Evolutionary conservation across 192 early-diverging fungal genomes (phyloP).

Genomic region (Rhizoclosmatium globosum): DNA sequence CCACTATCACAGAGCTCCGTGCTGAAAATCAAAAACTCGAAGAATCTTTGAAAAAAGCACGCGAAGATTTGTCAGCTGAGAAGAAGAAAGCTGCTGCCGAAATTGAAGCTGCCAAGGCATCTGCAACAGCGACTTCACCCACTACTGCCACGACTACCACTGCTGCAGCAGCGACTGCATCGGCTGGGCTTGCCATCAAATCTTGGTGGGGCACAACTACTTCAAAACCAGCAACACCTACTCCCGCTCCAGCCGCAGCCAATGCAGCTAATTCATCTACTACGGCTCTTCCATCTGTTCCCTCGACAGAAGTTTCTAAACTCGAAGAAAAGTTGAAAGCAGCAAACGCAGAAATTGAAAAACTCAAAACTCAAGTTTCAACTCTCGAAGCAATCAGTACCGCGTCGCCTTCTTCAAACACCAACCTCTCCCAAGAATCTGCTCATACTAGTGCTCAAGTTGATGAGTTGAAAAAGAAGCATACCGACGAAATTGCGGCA

Average conservation of each 20-base stretch:
- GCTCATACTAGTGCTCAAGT: background rate
- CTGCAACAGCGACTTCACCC: background rate
- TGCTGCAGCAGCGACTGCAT: background rate
- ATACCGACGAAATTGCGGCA: background rate
- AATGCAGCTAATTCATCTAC: background rate
- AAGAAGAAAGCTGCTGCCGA: conserved; percentile 24
- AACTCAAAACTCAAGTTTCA: conserved; percentile 18
- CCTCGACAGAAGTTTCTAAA: conserved; percentile 1
- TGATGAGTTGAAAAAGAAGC: background rate
- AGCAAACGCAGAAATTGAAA: conserved; percentile 31
- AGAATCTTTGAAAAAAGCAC: conserved; percentile 45
- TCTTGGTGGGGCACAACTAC: conserved; percentile 45
- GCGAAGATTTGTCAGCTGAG: conserved; percentile 50
- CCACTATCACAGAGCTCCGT: conserved; percentile 33
- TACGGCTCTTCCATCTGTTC: background rate
- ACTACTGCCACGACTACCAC: background rate
- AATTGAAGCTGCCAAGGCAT: background rate
- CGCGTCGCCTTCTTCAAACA: background rate
- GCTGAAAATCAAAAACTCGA: conserved; percentile 22
- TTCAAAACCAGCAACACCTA: conserved; percentile 28
- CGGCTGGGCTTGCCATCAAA: conserved; percentile 57
- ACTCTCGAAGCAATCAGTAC: background rate
- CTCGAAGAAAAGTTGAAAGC: conserved; percentile 30
- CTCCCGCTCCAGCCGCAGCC: background rate
- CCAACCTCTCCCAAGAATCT: background rate